phyloP scores from a whole-genome alignment of 73 alveolate species.

The Paramecium sonneborni region DNA sequence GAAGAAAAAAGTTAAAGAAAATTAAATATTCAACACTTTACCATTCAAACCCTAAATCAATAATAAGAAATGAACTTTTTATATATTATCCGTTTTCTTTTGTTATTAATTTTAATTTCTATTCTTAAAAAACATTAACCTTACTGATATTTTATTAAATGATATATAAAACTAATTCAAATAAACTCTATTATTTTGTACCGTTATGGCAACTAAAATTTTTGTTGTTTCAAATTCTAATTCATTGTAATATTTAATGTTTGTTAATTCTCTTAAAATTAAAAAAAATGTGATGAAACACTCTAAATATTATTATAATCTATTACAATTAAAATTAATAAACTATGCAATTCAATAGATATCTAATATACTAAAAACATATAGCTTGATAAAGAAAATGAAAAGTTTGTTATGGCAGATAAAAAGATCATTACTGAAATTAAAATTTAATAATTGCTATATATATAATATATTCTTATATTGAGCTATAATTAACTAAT shows the following conservation, averaged over 20 bases:
- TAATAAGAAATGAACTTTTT: not conserved
- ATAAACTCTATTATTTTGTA: not conserved
- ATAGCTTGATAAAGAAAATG: not conserved
- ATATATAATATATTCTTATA: not conserved
- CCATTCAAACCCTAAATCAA: not conserved
- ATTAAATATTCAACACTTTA: too few relatives aligned
- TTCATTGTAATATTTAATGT: not conserved
- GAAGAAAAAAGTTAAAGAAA: not conserved
- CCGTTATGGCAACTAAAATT: not conserved
- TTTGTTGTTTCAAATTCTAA: not conserved
- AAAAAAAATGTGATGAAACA: too few relatives aligned
- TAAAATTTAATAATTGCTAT: not conserved
- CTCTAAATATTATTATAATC: too few relatives aligned
- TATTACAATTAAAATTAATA: too few relatives aligned
- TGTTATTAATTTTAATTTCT: not conserved
- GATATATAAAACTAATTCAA: not conserved
- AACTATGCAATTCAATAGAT: too few relatives aligned
- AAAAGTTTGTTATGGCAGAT: not conserved
- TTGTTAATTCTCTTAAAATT: too few relatives aligned
- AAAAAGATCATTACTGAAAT: not conserved
- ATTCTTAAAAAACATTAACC: not conserved
- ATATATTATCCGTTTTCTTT: not conserved
- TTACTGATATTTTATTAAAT: not conserved
- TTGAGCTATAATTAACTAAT: not conserved
- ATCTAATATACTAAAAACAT: not conserved